phyloP scores from a whole-genome alignment of 2,329 filamentous ascomycete genomes.

The Paraphaeosphaeria sporulosa region DNA sequence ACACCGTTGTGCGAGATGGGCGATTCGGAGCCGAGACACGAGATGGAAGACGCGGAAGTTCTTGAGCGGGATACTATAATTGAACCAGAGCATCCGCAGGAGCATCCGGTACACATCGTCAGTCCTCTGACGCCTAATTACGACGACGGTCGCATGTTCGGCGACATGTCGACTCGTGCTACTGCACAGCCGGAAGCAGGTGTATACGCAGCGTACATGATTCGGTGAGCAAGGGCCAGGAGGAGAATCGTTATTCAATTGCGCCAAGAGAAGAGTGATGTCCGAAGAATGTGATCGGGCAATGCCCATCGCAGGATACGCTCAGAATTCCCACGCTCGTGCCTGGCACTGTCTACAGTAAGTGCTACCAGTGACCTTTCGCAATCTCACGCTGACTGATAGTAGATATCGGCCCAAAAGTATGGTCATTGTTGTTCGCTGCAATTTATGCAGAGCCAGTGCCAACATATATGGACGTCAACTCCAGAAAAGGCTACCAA shows the following conservation, averaged over 20 bases:
- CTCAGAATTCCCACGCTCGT: neutral
- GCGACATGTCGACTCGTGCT: conserved; percentile 14
- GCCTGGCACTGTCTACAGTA: neutral
- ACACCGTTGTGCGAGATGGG: conserved; percentile 27
- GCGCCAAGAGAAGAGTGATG: no score
- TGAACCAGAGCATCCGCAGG: conserved; percentile 13
- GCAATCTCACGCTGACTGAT: neutral
- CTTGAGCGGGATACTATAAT: conserved; percentile 15
- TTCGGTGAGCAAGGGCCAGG: neutral
- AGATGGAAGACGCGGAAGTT: conserved; percentile 28
- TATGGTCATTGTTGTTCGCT: neutral
- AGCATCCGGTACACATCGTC: conserved; percentile 14
- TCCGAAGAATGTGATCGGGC: neutral
- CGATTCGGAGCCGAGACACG: conserved; percentile 26
- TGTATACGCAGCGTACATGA: conserved; percentile 14
- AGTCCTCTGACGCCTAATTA: conserved; percentile 13
- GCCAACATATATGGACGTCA: neutral
- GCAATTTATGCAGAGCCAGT: neutral
- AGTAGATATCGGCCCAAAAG: neutral
- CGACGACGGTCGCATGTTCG: conserved; percentile 15
- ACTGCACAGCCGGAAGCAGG: conserved; percentile 13
- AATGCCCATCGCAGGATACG: neutral
- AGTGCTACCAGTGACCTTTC: neutral
- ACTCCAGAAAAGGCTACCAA: no score
- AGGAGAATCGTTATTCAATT: neutral